phyloP scores from a whole-genome alignment of 108 stramenopile species.

The Epithemia pelagica region DNA sequence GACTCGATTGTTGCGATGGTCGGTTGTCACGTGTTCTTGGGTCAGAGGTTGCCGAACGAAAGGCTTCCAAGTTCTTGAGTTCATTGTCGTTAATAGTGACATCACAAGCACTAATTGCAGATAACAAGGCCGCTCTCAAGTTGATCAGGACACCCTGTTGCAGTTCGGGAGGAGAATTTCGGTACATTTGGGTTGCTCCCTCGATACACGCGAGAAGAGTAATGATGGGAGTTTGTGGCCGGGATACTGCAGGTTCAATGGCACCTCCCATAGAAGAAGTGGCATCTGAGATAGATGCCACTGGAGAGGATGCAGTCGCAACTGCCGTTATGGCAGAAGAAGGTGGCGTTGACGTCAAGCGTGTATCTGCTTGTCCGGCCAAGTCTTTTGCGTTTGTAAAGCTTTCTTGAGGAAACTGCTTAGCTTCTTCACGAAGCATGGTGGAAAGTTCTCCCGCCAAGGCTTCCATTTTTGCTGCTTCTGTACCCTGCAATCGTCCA shows the following conservation, averaged over 20 bases:
- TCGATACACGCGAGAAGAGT: conserved; percentile 67
- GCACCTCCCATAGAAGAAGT: conserved; percentile 16
- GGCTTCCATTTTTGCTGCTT: conserved; percentile 44
- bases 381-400: neutral
- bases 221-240: conserved; percentile 10
- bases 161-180: conserved; percentile 48
- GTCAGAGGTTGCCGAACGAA: neutral
- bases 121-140: conserved; percentile 61
- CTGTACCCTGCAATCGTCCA: conserved; percentile 55
- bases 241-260: conserved; percentile 10
- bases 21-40: neutral
- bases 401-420: conserved; percentile 2
- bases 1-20: neutral
- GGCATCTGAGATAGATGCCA: neutral
- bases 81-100: conserved; percentile 15
- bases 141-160: conserved; percentile 43
- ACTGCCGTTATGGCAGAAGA: neutral
- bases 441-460: conserved; percentile 30
- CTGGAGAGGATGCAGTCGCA: conserved; percentile 6
- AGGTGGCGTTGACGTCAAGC: neutral
- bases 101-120: conserved; percentile 52
- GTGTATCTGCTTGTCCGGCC: neutral
- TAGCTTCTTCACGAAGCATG: conserved; percentile 40
- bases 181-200: conserved; percentile 74
- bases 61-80: neutral